Conservation (phyloP, 179 eudicot genomes). For the Gypsophila paniculata region DNA sequence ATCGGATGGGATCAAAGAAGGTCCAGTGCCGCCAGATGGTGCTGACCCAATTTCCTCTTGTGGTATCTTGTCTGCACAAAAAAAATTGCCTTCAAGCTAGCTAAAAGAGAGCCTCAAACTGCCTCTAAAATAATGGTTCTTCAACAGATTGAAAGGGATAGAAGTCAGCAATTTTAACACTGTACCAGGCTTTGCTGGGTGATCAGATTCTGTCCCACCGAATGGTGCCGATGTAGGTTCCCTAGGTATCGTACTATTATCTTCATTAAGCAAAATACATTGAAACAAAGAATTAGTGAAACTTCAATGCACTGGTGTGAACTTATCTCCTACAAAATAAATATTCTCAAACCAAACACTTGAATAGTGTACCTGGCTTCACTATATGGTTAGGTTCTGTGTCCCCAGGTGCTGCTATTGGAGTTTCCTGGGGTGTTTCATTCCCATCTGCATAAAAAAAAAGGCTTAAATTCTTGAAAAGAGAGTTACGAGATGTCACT, state of each 20-base stretch:
- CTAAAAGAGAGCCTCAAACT: not conserved
- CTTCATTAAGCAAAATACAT: not conserved
- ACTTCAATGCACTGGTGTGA: not conserved
- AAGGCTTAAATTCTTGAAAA: not conserved
- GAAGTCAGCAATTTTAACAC: not conserved
- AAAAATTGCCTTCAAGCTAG: constrained; percentile 3
- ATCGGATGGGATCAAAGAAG: not conserved
- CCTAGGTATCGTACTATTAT: not conserved
- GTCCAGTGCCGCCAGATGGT: not conserved
- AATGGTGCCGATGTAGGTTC: constrained; percentile 10
- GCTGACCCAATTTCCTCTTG: not conserved
- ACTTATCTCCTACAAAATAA: not conserved
- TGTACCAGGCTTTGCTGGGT: constrained; percentile 3
- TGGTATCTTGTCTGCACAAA: constrained; percentile 10
- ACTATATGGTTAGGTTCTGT: not conserved
- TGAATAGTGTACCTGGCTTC: constrained; percentile 8
- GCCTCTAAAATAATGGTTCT: not conserved
- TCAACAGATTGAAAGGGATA: not conserved
- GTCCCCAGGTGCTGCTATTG: not conserved
- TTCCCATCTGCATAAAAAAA: not conserved
- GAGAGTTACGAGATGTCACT: not conserved
- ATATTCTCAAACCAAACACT: not conserved
- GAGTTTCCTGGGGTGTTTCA: not conserved
- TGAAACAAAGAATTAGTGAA: not conserved
- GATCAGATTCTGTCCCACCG: not conserved